Evolutionary conservation across 2,329 filamentous ascomycete genomes (phyloP).

Genomic region (Beauveria sp.): DNA sequence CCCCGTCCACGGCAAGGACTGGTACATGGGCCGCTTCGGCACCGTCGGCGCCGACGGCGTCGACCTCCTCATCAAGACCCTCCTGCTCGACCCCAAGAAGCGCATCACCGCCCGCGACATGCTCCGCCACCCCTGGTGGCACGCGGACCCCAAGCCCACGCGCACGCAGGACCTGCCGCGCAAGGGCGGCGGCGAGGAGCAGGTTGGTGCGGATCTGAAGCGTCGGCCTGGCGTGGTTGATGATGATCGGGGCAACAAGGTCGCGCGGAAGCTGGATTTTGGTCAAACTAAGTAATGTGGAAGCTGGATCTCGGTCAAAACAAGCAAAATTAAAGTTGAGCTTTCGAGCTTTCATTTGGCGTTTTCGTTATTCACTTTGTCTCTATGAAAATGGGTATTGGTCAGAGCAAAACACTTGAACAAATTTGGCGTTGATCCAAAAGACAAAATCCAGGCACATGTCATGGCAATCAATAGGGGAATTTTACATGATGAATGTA

Average conservation of each 20-base stretch:
- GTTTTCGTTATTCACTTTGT: neutral
- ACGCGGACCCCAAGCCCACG: constrained; percentile 72
- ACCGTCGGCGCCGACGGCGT: constrained; percentile 76
- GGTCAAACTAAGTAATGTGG: constrained; percentile 26
- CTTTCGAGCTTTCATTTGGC: neutral
- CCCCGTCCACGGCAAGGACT: constrained; percentile 57
- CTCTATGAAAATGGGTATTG: neutral
- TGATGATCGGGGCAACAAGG: constrained; percentile 61
- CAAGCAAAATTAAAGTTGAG: neutral
- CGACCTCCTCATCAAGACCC: constrained; percentile 78
- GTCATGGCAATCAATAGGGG: no score
- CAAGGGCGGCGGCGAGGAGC: constrained; percentile 64
- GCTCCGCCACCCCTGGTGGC: constrained; percentile 82
- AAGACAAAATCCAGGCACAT: neutral
- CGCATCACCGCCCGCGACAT: constrained; percentile 70
- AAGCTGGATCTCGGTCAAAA: constrained; percentile 49
- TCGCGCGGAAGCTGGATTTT: constrained; percentile 79
- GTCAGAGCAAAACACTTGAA: neutral
- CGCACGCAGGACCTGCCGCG: constrained; percentile 72
- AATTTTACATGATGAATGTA: neutral
- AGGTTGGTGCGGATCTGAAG: constrained; percentile 76
- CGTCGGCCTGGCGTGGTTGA: constrained; percentile 62
- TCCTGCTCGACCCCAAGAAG: constrained; percentile 79
- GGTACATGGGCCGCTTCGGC: constrained; percentile 70
- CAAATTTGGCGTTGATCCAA: neutral